phyloP scores from a whole-genome alignment of 371 early-diverging fungal genomes.

The Entomophthora muscae region DNA sequence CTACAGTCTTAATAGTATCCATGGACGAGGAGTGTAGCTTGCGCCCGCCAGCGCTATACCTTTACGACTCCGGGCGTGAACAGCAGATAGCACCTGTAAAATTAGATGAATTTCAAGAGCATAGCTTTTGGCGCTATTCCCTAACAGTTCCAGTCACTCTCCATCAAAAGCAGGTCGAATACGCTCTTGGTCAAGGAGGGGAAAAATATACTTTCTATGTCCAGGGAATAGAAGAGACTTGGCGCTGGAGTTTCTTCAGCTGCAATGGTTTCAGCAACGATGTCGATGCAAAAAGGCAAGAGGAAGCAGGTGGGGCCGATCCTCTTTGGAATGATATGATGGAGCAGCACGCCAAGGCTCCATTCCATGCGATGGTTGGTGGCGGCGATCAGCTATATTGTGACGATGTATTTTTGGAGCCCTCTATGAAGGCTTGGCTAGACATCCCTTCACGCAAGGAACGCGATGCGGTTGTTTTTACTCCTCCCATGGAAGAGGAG shows the following conservation, averaged over 20 bases:
- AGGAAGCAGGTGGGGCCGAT: slow-evolving; percentile 36
- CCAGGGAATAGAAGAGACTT: slow-evolving; percentile 20
- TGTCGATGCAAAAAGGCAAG: slow-evolving; percentile 28
- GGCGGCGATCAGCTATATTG: slow-evolving; percentile 77
- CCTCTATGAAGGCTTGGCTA: slow-evolving; percentile 38
- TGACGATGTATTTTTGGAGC: slow-evolving; percentile 32
- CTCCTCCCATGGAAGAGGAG: slow-evolving; percentile 27
- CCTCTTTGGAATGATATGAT: slow-evolving; percentile 65
- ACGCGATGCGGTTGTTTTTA: slow-evolving; percentile 23
- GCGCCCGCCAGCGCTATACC: not conserved
- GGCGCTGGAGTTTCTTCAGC: slow-evolving; percentile 37
- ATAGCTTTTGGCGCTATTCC: slow-evolving; percentile 2
- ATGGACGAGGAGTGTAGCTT: not conserved
- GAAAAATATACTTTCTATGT: slow-evolving; percentile 15
- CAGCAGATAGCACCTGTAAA: not conserved
- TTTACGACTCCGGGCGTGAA: not conserved
- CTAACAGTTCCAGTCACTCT: not conserved
- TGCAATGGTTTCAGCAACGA: slow-evolving; percentile 51
- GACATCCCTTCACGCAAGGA: slow-evolving; percentile 15
- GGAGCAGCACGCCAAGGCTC: slow-evolving; percentile 38
- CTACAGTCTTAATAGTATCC: slow-evolving; percentile 2
- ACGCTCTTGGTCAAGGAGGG: not conserved
- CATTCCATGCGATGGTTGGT: slow-evolving; percentile 63
- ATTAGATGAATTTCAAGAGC: not conserved
- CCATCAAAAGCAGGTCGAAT: not conserved